Base-by-base conservation (phyloP, 2,329 filamentous ascomycete species). In the Fusarium veterinarium region DNA sequence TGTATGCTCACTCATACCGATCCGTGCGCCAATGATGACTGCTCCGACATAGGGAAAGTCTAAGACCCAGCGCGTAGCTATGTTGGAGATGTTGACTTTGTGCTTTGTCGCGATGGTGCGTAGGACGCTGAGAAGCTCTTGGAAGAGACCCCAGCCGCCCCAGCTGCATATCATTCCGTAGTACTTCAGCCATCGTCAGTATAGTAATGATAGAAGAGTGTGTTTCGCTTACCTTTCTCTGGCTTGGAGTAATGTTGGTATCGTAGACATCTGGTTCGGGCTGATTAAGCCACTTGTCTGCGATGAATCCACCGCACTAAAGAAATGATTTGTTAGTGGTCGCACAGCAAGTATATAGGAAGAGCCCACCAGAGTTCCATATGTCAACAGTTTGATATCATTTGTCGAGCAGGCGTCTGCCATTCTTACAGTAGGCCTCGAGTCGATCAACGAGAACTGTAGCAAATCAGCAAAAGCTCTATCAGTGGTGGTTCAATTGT, bases 101-200 rank as follows among this genome's bases (percentile, higher is more conserved):
- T 59, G 5, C 13, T 59, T 59, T 23, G 44, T 30, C 3, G 44
- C 56, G 1, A 59, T 33, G 2, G 17, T 41, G 28, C 17, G 2
- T 2, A 59, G 23, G 6, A 23, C 56, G n/a, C 12, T 23, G 5
- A 59, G 56, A 2, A 59, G 56, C 7, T 40, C 44, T 25, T 59
- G 56, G 35, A 59, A 59, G 3, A 59, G 33, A 12, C 2, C 17
- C 56, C 56, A 59, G n/a, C 56, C 56, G 4, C 56, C 56, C 56
- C 56, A 59, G 20, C 33, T 52, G 5, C 33, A 33, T 23, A 59
- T 59, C 56, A 59, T 59, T 33, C 44, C 44, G n/a, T 59, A 40
- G 9, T 59, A 59, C 56, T 59, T 16, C 9, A 9, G 7, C 3
- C 9, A 28, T 23, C 2, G 4, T 59, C 4, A 59, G 30, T 16